Conservation (phyloP, 1,284 basidiomycete genomes). For the Phellopilus nigrolimitatus region DNA sequence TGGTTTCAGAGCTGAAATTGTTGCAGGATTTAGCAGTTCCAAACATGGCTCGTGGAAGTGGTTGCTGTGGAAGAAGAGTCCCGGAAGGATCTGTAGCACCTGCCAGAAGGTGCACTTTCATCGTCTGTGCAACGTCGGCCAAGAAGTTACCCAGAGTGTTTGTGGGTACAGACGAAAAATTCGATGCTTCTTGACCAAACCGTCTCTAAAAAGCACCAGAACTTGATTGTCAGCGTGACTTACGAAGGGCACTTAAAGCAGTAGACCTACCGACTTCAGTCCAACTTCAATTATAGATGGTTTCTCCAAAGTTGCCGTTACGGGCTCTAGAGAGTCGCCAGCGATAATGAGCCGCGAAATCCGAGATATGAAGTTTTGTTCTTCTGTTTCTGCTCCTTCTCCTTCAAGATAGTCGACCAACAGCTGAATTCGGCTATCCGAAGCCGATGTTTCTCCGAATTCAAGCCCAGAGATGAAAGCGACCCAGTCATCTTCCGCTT, state of each 20-base stretch:
- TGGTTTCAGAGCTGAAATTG: slow-evolving; percentile 80
- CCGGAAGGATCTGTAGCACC: slow-evolving; percentile 87
- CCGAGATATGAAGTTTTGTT: slow-evolving; percentile 60
- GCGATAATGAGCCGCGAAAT: slow-evolving; percentile 83
- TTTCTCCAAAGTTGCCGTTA: slow-evolving; percentile 25
- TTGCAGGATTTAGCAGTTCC: slow-evolving; percentile 60
- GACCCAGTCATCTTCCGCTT: slow-evolving; percentile 60
- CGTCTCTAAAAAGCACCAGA: slow-evolving; percentile 39
- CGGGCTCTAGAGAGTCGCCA: slow-evolving; percentile 75
- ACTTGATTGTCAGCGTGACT: not conserved
- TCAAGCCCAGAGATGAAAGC: slow-evolving; percentile 83
- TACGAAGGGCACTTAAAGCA: slow-evolving; percentile 3
- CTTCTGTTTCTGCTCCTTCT: slow-evolving; percentile 68
- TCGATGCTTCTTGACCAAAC: slow-evolving; percentile 54
- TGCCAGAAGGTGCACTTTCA: slow-evolving; percentile 82
- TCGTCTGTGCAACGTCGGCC: slow-evolving; percentile 62
- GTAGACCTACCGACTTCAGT: slow-evolving; percentile 8
- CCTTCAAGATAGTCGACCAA: slow-evolving; percentile 85
- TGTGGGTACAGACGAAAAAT: slow-evolving; percentile 73
- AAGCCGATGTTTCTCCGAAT: slow-evolving; percentile 52
- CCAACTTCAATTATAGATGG: slow-evolving; percentile 6
- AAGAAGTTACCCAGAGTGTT: slow-evolving; percentile 68
- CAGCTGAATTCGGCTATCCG: slow-evolving; percentile 76
- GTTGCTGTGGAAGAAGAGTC: slow-evolving; percentile 88
- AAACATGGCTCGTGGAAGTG: slow-evolving; percentile 90